phyloP scores from a whole-genome alignment of 768 basidiomycete species.

The Lactarius sp. region DNA sequence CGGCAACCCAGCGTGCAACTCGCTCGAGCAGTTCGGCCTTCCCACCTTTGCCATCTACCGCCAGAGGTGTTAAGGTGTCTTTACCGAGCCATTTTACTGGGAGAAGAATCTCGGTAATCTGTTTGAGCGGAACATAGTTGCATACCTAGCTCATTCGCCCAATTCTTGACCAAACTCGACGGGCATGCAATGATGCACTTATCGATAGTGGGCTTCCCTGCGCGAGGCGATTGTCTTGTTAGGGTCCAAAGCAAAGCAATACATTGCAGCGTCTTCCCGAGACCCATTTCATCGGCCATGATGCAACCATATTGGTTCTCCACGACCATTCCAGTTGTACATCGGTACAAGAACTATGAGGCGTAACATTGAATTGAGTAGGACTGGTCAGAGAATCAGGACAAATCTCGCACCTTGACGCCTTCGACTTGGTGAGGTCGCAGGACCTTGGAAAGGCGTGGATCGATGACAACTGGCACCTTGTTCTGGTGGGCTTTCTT shows the following conservation, averaged over 20 bases:
- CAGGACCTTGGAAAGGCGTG: slow-evolving; percentile 76
- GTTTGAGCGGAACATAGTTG: slow-evolving; percentile 15
- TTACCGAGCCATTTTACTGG: slow-evolving; percentile 94
- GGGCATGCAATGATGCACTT: slow-evolving; percentile 98
- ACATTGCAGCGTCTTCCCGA: slow-evolving; percentile 95
- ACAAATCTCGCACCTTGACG: slow-evolving; percentile 66
- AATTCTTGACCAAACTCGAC: slow-evolving; percentile 93
- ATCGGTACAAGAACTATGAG: slow-evolving; percentile 88
- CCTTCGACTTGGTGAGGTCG: slow-evolving; percentile 98
- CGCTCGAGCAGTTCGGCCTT: slow-evolving; percentile 74
- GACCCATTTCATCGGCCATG: slow-evolving; percentile 99
- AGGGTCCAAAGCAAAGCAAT: slow-evolving; percentile 94
- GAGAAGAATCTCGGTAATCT: slow-evolving; percentile 1
- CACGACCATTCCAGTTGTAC: slow-evolving; percentile 89
- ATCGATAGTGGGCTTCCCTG: slow-evolving; percentile 85
- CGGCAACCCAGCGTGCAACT: slow-evolving; percentile 86
- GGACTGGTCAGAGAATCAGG: slow-evolving; percentile 2
- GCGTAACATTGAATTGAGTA: slow-evolving; percentile 1
- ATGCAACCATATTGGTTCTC: slow-evolving; percentile 93
- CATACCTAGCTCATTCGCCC: slow-evolving; percentile 93
- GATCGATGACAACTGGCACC: slow-evolving; percentile 97
- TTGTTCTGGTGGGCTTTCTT: slow-evolving; percentile 65
- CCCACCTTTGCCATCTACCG: slow-evolving; percentile 88
- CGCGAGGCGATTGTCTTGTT: slow-evolving; percentile 87
- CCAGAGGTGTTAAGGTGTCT: slow-evolving; percentile 73